phyloP scores from a whole-genome alignment of 306 rosid species.

The Trifolium dubium region DNA sequence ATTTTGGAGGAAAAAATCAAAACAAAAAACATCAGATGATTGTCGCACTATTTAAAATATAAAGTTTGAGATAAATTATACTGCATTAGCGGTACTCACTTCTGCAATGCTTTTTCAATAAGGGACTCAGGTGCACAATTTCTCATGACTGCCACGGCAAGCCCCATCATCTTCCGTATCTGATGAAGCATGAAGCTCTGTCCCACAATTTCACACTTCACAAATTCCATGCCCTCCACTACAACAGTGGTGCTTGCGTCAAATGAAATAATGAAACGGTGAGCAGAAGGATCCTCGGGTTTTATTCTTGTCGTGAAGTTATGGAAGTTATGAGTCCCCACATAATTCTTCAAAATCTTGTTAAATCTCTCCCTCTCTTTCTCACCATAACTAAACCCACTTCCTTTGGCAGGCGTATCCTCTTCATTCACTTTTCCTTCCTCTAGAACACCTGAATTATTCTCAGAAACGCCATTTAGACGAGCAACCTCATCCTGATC shows the following conservation, averaged over 20 bases:
- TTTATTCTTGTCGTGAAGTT: constrained; percentile 95
- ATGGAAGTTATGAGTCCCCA: constrained; percentile 92
- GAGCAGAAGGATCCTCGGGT: constrained; percentile 83
- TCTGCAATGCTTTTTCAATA: constrained; percentile 70
- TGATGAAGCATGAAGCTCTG: constrained; percentile 99
- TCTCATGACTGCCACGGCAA: constrained; percentile 90
- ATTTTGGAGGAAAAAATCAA: constrained; percentile 15
- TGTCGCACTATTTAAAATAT: constrained; percentile 28
- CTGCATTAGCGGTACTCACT: constrained; percentile 54
- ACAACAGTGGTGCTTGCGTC: constrained; percentile 53
- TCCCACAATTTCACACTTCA: constrained; percentile 90
- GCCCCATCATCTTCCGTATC: constrained; percentile 91
- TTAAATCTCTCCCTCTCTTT: constrained; percentile 77
- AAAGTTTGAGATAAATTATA: constrained; percentile 26
- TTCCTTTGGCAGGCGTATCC: constrained; percentile 47
- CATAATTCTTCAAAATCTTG: constrained; percentile 67
- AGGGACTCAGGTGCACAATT: constrained; percentile 77
- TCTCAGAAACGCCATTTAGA: constrained; percentile 44
- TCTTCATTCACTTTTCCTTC: constrained; percentile 51
- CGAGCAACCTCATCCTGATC: constrained; percentile 32
- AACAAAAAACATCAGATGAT: constrained; percentile 15
- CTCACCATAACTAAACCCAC: constrained; percentile 66
- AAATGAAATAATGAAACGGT: constrained; percentile 75
- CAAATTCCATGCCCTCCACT: constrained; percentile 78
- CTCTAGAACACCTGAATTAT: constrained; percentile 31